phyloP scores from a whole-genome alignment of 257 asterid species.

The Jacaranda mimosifolia region DNA sequence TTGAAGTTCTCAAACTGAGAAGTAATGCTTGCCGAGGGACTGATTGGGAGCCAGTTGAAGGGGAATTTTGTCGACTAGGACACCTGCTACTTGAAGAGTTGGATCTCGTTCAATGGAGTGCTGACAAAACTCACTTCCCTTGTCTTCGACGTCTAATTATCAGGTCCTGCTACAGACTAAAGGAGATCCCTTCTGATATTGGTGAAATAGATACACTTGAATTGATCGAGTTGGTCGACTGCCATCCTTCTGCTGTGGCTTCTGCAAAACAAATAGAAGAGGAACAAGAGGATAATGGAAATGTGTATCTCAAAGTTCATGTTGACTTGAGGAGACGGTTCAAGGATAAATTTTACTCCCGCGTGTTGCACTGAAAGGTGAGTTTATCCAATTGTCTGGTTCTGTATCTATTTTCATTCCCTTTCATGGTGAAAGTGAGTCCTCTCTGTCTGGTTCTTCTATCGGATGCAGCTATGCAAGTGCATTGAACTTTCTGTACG shows the following conservation, averaged over 20 bases:
- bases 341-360: too few species aligned
- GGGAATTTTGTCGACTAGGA: conserved; percentile 4
- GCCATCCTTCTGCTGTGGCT: conserved; percentile 5
- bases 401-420: too few species aligned
- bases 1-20: conserved; percentile 26
- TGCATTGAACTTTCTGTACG: too few species aligned
- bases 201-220: conserved; percentile 12
- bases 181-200: conserved; percentile 21
- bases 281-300: conserved; percentile 29
- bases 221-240: conserved; percentile 14
- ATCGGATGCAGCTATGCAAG: too few species aligned
- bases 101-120: conserved; percentile 7
- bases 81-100: conserved; percentile 20
- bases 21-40: neutral
- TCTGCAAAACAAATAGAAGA: conserved; percentile 20
- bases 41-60: conserved; percentile 11
- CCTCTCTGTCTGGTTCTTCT: too few species aligned
- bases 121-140: conserved; percentile 18
- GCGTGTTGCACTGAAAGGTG: neutral
- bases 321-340: neutral
- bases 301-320: neutral
- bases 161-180: neutral
- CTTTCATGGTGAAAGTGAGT: too few species aligned
- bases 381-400: neutral
- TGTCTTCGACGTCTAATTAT: conserved; percentile 13